These are phyloP conservation scores for Mycena haematopus DNA, from an alignment of 768 basidiomycete genomes.

Conservation along the genomic window DNA sequence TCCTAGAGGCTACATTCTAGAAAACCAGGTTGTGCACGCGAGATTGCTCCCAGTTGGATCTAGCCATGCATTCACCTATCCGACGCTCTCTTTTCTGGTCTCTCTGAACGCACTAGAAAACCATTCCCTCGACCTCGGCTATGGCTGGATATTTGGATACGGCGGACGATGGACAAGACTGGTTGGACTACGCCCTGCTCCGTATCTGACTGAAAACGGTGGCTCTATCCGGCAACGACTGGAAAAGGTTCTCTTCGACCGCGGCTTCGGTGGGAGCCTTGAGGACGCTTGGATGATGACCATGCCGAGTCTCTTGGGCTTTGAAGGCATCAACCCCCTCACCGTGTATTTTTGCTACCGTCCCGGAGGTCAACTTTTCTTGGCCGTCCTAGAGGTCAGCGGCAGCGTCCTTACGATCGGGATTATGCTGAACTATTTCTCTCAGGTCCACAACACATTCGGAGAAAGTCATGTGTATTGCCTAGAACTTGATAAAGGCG, in stretches of 20 bases:
- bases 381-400: constrained; percentile 64
- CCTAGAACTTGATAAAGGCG: constrained; percentile 50
- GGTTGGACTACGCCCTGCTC: constrained; percentile 50
- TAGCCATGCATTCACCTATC: constrained; percentile 65
- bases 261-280: constrained; percentile 39
- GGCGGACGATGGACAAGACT: constrained; percentile 51
- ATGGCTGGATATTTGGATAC: constrained; percentile 63
- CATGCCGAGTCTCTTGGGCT: constrained; percentile 72
- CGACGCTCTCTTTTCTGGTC: constrained; percentile 60
- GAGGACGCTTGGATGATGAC: constrained; percentile 75
- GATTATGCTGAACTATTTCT: constrained; percentile 1
- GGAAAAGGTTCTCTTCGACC: constrained; percentile 38
- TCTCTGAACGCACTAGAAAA: constrained; percentile 61
- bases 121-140: constrained; percentile 50
- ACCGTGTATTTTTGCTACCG: constrained; percentile 72
- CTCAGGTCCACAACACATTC: constrained; percentile 75
- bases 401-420: constrained; percentile 12
- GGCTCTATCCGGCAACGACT: constrained; percentile 51
- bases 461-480: constrained; percentile 71
- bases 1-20: constrained; percentile 51
- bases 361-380: constrained; percentile 39
- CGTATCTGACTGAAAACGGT: constrained; percentile 47
- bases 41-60: constrained; percentile 55
- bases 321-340: constrained; percentile 74
- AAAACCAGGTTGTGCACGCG: constrained; percentile 59